Evolutionary conservation across 805 yeast species (phyloP).

Genomic region (Ogataea minuta): DNA sequence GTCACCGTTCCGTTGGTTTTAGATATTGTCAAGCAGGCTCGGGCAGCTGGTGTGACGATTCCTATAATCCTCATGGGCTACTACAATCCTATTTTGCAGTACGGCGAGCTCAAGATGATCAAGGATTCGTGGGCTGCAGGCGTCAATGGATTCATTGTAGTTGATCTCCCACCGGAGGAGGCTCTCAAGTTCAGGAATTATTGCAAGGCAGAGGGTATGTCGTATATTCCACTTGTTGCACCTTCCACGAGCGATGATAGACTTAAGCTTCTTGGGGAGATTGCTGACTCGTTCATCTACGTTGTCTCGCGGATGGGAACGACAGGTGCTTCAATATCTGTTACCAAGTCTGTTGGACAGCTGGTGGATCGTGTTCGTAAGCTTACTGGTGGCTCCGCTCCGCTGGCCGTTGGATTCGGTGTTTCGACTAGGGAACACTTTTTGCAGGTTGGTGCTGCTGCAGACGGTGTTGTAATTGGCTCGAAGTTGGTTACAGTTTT

Average conservation of each 20-base stretch:
- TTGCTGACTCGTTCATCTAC: slow-evolving; percentile 94
- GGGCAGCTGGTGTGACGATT: slow-evolving; percentile 77
- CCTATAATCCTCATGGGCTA: slow-evolving; percentile 97
- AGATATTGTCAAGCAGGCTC: slow-evolving; percentile 70
- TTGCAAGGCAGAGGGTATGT: slow-evolving; percentile 65
- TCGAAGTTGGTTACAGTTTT: slow-evolving; percentile 74
- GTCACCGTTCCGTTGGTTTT: slow-evolving; percentile 68
- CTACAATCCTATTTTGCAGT: slow-evolving; percentile 88
- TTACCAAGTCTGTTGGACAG: slow-evolving; percentile 60
- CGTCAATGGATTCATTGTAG: slow-evolving; percentile 91
- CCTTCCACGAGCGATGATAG: slow-evolving; percentile 95
- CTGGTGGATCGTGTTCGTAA: slow-evolving; percentile 75
- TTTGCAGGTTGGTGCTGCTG: slow-evolving; percentile 66
- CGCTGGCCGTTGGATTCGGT: slow-evolving; percentile 96
- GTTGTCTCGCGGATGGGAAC: slow-evolving; percentile 98
- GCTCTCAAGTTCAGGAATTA: slow-evolving; percentile 80
- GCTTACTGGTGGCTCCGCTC: slow-evolving; percentile 68
- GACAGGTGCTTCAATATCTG: slow-evolving; percentile 79
- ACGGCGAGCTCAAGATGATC: slow-evolving; percentile 84
- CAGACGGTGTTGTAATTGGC: slow-evolving; percentile 98
- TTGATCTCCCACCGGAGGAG: slow-evolving; percentile 97
- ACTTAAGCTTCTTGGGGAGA: slow-evolving; percentile 68
- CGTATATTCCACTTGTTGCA: slow-evolving; percentile 92
- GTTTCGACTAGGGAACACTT: slow-evolving; percentile 92
- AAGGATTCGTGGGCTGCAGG: slow-evolving; percentile 82